Conservation (phyloP, 768 basidiomycete species). For the Cantharellus anzutake region DNA sequence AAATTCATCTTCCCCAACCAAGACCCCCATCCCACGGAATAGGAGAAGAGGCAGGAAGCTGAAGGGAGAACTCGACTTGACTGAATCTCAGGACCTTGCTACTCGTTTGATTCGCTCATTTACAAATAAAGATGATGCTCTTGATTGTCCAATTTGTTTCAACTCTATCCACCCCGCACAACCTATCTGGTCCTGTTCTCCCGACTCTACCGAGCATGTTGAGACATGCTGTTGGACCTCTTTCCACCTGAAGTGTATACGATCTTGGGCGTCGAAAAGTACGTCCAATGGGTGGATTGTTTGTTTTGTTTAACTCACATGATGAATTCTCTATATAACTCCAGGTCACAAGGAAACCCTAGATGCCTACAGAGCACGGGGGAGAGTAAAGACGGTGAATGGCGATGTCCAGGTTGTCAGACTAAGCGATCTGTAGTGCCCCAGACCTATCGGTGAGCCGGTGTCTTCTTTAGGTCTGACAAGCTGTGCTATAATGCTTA, state of each 20-base stretch:
- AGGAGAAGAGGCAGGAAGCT: too few species aligned
- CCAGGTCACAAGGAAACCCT: slow-evolving; percentile 37
- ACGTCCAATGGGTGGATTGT: slow-evolving; percentile 8
- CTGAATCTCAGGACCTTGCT: slow-evolving; percentile 41
- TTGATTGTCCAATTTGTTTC: slow-evolving; percentile 49
- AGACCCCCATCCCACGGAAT: too few species aligned
- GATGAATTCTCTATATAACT: neutral
- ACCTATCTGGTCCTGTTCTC: slow-evolving; percentile 71
- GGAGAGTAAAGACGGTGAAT: slow-evolving; percentile 42
- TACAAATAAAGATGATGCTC: slow-evolving; percentile 41
- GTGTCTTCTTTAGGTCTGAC: neutral
- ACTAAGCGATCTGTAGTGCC: slow-evolving; percentile 51
- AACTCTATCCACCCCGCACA: slow-evolving; percentile 57
- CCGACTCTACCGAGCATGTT: slow-evolving; percentile 22
- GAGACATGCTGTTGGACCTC: slow-evolving; percentile 72
- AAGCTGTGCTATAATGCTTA: slow-evolving; percentile 4
- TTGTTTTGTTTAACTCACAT: slow-evolving; percentile 3
- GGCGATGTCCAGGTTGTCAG: slow-evolving; percentile 92
- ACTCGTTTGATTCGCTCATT: slow-evolving; percentile 49
- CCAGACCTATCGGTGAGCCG: slow-evolving; percentile 30
- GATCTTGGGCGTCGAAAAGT: slow-evolving; percentile 71
- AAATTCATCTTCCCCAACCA: too few species aligned
- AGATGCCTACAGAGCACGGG: slow-evolving; percentile 50
- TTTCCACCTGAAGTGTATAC: slow-evolving; percentile 81
- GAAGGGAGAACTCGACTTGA: too few species aligned